Base-by-base conservation (phyloP, 2,329 filamentous ascomycete genomes). In the Orbilia javanica region DNA sequence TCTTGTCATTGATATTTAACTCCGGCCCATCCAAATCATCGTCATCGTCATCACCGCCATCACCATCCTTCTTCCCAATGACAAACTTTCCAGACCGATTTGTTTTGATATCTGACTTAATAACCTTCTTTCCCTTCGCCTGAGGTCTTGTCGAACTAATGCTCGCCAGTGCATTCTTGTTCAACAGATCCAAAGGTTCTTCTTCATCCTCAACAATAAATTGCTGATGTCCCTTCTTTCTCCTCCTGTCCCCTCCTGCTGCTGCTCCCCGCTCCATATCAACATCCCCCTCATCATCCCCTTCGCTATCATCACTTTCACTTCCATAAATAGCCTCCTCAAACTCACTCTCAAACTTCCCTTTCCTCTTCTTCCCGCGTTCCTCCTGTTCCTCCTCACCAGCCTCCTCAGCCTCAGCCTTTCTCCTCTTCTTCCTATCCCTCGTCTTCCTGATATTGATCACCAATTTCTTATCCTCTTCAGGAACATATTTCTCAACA, bases 131-230 rank as follows among this genome's bases (percentile, higher is more conserved):
- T 86, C 86, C 81, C 88, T 87, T 83, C 88, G 88, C 80, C 83
- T 90, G 91, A 2, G 94, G 95, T 84, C 94, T 95, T 10, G 93
- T 97, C 4, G 93, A 93, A 1, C 94, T 97, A 82, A 99, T 97
- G 83, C 93, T 96, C 67, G 93, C 95, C 48, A 99, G 89, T 7
- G 94, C 93, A 83, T 91, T 91, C 79, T 93, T 92, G 82, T 96
- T 95, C 15, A 99, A 89, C 53, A 99, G 88, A 86, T 99, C 96
- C 48, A 99, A 90, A 0, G 96, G 96, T 84, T 98, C 96, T 81
- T 97, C 93, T 73, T 96, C 93, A 79, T 96, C 92, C 86, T 98
- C 95, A 78, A 97, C 89, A 81, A 99, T 98, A 84, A 96, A 99
- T 0, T 89, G 82, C 90, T 90, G 82, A 48, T 88, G 89, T 84